Evolutionary conservation across 495 filamentous ascomycete genomes (phyloP).

Genomic region (Halenospora varia): DNA sequence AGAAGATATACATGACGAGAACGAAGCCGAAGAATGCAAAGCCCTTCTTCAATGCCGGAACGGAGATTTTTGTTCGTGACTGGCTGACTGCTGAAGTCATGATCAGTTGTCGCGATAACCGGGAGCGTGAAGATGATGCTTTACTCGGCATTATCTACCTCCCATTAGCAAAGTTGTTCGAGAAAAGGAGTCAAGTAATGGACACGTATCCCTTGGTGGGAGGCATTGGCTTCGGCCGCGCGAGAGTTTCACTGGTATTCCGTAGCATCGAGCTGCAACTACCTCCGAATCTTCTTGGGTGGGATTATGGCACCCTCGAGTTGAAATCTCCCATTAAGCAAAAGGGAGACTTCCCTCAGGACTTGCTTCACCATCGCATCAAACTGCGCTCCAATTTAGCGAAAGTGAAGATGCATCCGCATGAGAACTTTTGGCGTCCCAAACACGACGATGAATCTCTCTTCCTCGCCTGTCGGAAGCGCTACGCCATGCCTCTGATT

Average conservation of each 20-base stretch:
- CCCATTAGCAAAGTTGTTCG: slow-evolving; percentile 52
- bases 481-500: slow-evolving; percentile 55
- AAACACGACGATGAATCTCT: slow-evolving; percentile 33
- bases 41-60: slow-evolving; percentile 77
- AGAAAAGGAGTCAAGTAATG: slow-evolving; percentile 53
- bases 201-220: slow-evolving; percentile 56
- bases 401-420: slow-evolving; percentile 48
- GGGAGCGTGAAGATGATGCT: slow-evolving; percentile 61
- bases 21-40: slow-evolving; percentile 74
- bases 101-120: slow-evolving; percentile 58
- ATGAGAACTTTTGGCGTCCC: slow-evolving; percentile 33
- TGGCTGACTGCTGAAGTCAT: slow-evolving; percentile 61
- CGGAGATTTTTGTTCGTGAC: slow-evolving; percentile 65
- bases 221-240: slow-evolving; percentile 66
- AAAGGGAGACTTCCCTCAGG: slow-evolving; percentile 34
- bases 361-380: slow-evolving; percentile 42
- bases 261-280: slow-evolving; percentile 58
- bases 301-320: slow-evolving; percentile 65
- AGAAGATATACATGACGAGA: slow-evolving; percentile 64
- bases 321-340: slow-evolving; percentile 37
- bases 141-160: slow-evolving; percentile 65
- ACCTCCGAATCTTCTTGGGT: slow-evolving; percentile 51
- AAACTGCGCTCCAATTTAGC: slow-evolving; percentile 52
- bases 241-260: slow-evolving; percentile 64
- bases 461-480: slow-evolving; percentile 54